Evolutionary conservation across 176 grass and related monocot species (phyloP).

Genomic region (Oryza glaberrima): DNA sequence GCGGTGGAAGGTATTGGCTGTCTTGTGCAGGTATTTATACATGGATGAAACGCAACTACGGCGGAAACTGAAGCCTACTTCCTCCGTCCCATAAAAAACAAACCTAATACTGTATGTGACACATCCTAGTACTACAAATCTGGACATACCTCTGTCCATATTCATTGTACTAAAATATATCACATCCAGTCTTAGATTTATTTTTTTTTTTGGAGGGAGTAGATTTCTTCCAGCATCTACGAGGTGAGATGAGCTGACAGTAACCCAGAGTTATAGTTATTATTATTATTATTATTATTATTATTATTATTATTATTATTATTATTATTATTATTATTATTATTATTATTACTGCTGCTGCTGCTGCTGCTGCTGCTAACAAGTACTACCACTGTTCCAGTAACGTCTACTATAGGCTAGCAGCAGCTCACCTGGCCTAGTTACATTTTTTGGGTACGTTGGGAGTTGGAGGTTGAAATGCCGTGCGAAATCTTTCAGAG

Average conservation of each 20-base stretch:
- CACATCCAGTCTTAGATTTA: too few species aligned
- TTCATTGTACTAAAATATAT: too few species aligned
- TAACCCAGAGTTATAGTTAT: background rate
- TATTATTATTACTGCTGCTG: background rate
- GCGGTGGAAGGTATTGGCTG: background rate
- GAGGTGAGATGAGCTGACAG: background rate
- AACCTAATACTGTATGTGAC: too few species aligned
- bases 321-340: background rate
- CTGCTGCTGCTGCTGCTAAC: background rate
- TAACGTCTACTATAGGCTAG: background rate
- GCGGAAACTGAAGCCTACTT: background rate
- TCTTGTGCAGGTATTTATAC: background rate
- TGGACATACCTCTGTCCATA: too few species aligned
- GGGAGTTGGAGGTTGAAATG: constrained; percentile 39
- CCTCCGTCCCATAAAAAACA: too few species aligned
- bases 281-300: too few species aligned
- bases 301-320: too few species aligned
- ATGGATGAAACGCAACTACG: background rate
- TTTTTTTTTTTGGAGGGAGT: too few species aligned
- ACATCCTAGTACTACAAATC: too few species aligned
- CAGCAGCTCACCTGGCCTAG: constrained; percentile 28
- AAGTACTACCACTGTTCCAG: background rate
- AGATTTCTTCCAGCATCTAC: background rate
- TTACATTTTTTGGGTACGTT: constrained; percentile 18
- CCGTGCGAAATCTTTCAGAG: constrained; percentile 2